Conservation (phyloP, 768 basidiomycete genomes). For the Mycena rosella region DNA sequence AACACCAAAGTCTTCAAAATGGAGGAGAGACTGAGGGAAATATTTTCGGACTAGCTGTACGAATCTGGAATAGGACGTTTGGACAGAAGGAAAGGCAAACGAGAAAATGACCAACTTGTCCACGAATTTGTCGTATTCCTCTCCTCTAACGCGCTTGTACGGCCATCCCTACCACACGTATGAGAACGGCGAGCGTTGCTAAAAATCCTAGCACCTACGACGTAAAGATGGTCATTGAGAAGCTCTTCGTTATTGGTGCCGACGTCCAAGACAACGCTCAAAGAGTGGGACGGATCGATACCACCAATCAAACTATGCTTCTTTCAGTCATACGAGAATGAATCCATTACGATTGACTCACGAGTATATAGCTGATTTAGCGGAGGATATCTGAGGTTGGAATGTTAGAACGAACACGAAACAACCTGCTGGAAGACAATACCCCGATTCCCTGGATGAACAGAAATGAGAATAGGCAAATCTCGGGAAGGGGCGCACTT, state of each 20-base stretch:
- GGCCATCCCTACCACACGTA: conserved; percentile 74
- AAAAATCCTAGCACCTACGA: conserved; percentile 57
- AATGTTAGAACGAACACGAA: not conserved
- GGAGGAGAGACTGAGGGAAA: conserved; percentile 73
- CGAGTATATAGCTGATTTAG: conserved; percentile 86
- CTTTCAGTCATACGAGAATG: conserved; percentile 62
- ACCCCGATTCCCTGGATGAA: conserved; percentile 30
- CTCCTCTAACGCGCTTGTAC: conserved; percentile 75
- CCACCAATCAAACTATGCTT: conserved; percentile 69
- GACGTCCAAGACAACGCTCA: conserved; percentile 78
- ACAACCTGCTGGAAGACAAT: not conserved
- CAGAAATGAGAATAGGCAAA: not conserved
- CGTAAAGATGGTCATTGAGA: conserved; percentile 73
- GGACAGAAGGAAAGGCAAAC: not conserved
- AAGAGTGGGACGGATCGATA: conserved; percentile 69
- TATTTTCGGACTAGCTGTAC: conserved; percentile 83
- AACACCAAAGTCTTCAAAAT: conserved; percentile 91
- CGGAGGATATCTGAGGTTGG: conserved; percentile 69
- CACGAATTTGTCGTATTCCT: conserved; percentile 82
- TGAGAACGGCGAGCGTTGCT: not conserved
- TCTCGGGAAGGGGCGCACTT: conserved; percentile 36
- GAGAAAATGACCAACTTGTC: conserved; percentile 65
- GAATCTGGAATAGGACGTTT: conserved; percentile 61
- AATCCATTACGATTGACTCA: conserved; percentile 37
- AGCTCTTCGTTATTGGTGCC: conserved; percentile 80